Base-by-base conservation (phyloP, 2,329 filamentous ascomycete species). In the Penicillium sp. region DNA sequence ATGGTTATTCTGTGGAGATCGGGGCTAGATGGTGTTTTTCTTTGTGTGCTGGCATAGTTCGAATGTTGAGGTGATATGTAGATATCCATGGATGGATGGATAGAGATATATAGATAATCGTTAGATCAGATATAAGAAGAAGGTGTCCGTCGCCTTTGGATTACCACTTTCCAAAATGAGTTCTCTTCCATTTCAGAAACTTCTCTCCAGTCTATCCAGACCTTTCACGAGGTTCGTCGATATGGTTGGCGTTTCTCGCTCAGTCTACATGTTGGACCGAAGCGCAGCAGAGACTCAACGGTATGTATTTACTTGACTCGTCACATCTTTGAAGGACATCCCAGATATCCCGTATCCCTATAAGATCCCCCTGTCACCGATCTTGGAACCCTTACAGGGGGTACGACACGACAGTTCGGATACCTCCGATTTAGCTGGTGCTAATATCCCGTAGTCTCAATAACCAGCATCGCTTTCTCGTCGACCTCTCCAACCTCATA, bases 381-480 rank as follows among this genome's bases (percentile, higher is more conserved):
- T 3, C 4, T 38, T 10, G 4, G n/a, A 38, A 5, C 4, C 4
- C 16, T 38, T 41, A 4, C 19, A 41, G 13, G 21, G 13, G 13
- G 8, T 16, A 21, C 7, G 7, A 33, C 34, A 25, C 31, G 25
- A n/a, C 8, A 29, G 47, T 34, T 41, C 16, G 38, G 39, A 31
- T 36, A 7, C 1, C 9, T n/a, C 8, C 34, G 5, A 3, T 31
- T 29, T 21, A n/a, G 11, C 23, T 41, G 21, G 21, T 8, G 33
- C 41, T 52, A 21, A 46, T 8, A 16, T 6, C 6, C 8, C 16
- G 36, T 39, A 69, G 67, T 9, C 64, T 71, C 41, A 63, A 70
- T 31, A 25, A 44, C 1, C 68, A 71, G 44, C 68, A 71, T 55
- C 55, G 48, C 11, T 68, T 68, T 39, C 50, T 70, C 4, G 59